A percentile compares a stretch with the other conserved stretches of the same genome.
These are phyloP conservation scores for Ephemerocybe angulata DNA, from an alignment of 768 basidiomycete species.

Conservation along the genomic window DNA sequence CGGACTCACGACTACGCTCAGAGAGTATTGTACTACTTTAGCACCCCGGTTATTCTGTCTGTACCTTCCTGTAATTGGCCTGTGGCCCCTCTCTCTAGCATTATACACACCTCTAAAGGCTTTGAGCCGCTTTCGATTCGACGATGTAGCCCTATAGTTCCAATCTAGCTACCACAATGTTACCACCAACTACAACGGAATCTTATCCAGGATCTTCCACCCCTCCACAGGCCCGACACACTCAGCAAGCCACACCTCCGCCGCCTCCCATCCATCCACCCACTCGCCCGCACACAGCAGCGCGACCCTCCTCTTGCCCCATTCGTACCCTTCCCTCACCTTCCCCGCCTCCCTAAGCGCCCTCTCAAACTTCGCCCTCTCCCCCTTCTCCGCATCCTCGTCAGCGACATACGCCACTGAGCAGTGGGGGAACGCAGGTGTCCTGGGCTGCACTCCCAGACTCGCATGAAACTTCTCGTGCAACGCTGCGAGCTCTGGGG, in stretches of 20 bases:
- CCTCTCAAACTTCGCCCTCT: slow-evolving; percentile 47
- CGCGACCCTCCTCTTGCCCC: slow-evolving; percentile 26
- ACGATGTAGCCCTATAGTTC: too few relatives aligned
- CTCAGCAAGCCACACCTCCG: slow-evolving; percentile 56
- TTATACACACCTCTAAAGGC: too few relatives aligned
- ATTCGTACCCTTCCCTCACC: slow-evolving; percentile 21
- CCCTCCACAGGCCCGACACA: slow-evolving; percentile 59
- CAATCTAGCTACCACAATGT: too few relatives aligned
- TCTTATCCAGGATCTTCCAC: slow-evolving; percentile 49
- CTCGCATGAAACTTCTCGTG: slow-evolving; percentile 44
- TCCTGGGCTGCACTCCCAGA: slow-evolving; percentile 37
- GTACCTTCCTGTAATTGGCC: too few relatives aligned
- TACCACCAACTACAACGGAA: slow-evolving; percentile 15
- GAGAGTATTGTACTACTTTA: too few relatives aligned
- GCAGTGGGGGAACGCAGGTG: slow-evolving; percentile 66
- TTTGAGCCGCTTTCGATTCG: too few relatives aligned
- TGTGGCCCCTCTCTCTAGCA: too few relatives aligned
- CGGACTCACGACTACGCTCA: too few relatives aligned
- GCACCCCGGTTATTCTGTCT: too few relatives aligned
- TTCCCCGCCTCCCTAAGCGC: slow-evolving; percentile 36
- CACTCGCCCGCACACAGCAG: slow-evolving; percentile 34
- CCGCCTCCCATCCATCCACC: slow-evolving; percentile 40
- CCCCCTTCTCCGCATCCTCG: slow-evolving; percentile 48
- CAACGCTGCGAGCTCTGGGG: slow-evolving; percentile 43
- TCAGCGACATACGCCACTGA: slow-evolving; percentile 73